Percentiles rank a stretch among this genome's conserved stretches.
These are phyloP conservation scores for Chrysanthemum makinoi DNA, from an alignment of 129 eudicot genomes.

Conservation along the genomic window DNA sequence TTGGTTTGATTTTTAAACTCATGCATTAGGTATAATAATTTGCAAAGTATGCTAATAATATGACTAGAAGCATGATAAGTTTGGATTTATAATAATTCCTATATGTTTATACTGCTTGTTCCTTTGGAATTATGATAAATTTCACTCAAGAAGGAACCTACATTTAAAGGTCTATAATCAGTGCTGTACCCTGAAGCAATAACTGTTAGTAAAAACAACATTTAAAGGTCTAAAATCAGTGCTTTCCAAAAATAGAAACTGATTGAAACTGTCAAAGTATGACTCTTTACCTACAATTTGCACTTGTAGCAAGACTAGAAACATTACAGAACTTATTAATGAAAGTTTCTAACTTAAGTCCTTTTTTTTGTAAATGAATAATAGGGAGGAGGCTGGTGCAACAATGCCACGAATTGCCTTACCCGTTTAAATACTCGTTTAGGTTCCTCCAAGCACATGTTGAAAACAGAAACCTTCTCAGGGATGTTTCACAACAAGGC, in stretches of 20 bases:
- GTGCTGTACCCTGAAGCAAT: too few species aligned
- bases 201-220: too few species aligned
- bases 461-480: constrained; percentile 58
- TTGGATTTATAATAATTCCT: too few species aligned
- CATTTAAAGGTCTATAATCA: too few species aligned
- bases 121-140: too few species aligned
- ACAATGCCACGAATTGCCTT: constrained; percentile 73
- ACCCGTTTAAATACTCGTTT: constrained; percentile 52
- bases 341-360: background rate
- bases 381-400: constrained; percentile 99
- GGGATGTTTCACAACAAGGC: constrained; percentile 74
- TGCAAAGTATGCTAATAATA: too few species aligned
- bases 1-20: too few species aligned
- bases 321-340: background rate
- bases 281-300: background rate
- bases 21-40: too few species aligned
- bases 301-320: background rate
- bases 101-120: too few species aligned
- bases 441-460: constrained; percentile 85
- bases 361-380: background rate
- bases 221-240: background rate
- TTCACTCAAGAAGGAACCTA: too few species aligned
- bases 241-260: background rate
- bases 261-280: background rate
- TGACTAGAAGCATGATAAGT: too few species aligned